These are phyloP conservation scores for Porcisia hertigi DNA, from an alignment of 208 protist genomes.

Conservation along the genomic window DNA sequence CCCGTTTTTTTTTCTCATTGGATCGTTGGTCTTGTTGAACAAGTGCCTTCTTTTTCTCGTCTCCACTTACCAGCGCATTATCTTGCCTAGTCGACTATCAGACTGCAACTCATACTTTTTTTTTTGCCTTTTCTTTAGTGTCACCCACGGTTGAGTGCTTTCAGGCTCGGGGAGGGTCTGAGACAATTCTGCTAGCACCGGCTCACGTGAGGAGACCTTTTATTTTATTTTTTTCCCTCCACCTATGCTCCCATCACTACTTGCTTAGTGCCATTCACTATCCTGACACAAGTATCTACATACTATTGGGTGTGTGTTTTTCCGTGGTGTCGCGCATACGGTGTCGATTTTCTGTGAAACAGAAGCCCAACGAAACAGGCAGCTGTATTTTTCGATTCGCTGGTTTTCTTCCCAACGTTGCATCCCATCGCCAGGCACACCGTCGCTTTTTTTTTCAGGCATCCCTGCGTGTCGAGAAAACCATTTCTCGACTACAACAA, in stretches of 20 bases:
- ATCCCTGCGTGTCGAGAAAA: too few relatives aligned
- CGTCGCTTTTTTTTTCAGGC: neutral
- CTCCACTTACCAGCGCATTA: neutral
- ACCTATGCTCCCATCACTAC: neutral
- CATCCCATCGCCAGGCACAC: neutral
- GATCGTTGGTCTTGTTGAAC: neutral
- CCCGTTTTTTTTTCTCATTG: neutral
- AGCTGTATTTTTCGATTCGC: neutral
- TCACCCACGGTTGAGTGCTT: neutral
- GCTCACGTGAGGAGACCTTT: neutral
- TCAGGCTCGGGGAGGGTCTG: neutral
- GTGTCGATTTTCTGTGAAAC: neutral
- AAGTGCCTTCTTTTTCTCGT: neutral
- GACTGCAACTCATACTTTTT: neutral
- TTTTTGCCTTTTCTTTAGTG: neutral
- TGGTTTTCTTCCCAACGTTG: neutral
- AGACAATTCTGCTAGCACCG: too few relatives aligned
- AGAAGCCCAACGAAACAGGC: neutral
- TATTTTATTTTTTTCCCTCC: neutral
- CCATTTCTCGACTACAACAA: neutral
- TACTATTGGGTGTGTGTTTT: slow-evolving; percentile 15
- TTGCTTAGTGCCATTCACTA: neutral
- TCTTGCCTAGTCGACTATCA: neutral
- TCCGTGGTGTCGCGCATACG: neutral
- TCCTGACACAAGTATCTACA: slow-evolving; percentile 4